Evolutionary conservation across 768 basidiomycete genomes (phyloP).

Genomic region (Trametes punicea): DNA sequence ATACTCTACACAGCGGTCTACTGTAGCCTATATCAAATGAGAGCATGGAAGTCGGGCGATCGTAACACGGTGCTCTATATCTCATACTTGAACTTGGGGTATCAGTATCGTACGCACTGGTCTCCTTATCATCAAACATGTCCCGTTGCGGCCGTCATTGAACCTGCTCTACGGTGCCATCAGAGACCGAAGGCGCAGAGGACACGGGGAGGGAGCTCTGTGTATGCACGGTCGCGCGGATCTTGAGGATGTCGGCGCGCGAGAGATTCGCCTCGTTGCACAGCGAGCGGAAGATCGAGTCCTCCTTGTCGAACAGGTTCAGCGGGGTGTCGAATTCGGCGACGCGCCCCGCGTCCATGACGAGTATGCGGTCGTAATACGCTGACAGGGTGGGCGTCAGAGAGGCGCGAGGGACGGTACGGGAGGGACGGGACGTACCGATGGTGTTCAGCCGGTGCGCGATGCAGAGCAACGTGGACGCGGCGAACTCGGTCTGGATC

Average conservation of each 20-base stretch:
- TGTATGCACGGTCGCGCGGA: constrained; percentile 31
- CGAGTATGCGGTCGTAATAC: constrained; percentile 65
- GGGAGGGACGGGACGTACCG: constrained; percentile 24
- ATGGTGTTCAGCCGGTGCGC: constrained; percentile 75
- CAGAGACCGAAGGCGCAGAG: background rate
- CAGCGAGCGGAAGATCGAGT: constrained; percentile 67
- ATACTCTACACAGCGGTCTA: too few relatives aligned
- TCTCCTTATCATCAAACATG: too few relatives aligned
- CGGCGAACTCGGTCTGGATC: constrained; percentile 80
- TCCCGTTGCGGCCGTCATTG: too few relatives aligned
- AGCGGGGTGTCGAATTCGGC: constrained; percentile 76
- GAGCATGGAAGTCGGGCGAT: too few relatives aligned
- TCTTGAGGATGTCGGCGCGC: constrained; percentile 53
- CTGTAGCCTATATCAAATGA: too few relatives aligned
- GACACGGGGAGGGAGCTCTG: background rate
- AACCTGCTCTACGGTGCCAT: background rate
- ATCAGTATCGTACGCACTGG: too few relatives aligned
- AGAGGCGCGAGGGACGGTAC: background rate
- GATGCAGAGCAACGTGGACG: constrained; percentile 65
- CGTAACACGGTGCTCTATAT: too few relatives aligned
- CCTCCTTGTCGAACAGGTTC: constrained; percentile 54
- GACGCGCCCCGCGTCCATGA: constrained; percentile 66
- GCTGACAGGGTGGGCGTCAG: constrained; percentile 41
- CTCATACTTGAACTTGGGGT: too few relatives aligned
- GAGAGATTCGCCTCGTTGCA: constrained; percentile 63